Conservation (phyloP, 106 monocot species). For the Dactylorhiza incarnata region DNA sequence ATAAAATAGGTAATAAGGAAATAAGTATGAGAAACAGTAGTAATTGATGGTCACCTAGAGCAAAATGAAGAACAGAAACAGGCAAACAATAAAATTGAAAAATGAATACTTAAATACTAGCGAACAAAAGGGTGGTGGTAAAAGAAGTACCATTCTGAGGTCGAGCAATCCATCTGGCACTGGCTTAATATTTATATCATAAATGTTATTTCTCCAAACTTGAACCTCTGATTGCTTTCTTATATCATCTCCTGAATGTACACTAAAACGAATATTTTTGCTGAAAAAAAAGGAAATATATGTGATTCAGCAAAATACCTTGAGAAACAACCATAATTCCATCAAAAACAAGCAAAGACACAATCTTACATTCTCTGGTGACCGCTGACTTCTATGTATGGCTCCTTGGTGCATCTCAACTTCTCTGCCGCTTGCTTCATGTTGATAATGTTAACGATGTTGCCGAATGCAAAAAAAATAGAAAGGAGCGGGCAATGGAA, state of each 20-base stretch:
- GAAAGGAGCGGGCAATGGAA: background rate
- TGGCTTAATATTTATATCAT: slow-evolving; percentile 22
- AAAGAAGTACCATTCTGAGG: slow-evolving; percentile 48
- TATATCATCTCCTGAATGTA: slow-evolving; percentile 70
- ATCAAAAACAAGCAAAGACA: background rate
- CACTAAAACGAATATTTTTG: slow-evolving; percentile 56
- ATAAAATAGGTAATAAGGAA: too few species aligned
- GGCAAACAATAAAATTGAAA: background rate
- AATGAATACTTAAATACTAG: background rate
- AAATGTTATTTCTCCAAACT: slow-evolving; percentile 62
- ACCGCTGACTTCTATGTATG: slow-evolving; percentile 59
- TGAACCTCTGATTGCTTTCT: slow-evolving; percentile 69
- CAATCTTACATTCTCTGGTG: slow-evolving; percentile 52
- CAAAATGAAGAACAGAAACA: background rate
- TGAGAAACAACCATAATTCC: background rate
- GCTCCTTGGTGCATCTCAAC: slow-evolving; percentile 82
- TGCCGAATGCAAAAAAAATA: background rate
- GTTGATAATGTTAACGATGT: too few species aligned
- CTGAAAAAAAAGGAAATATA: slow-evolving; percentile 21
- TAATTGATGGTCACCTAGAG: background rate
- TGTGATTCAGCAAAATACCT: background rate
- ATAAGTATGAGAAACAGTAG: background rate
- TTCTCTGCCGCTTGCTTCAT: slow-evolving; percentile 18
- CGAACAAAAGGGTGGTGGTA: background rate
- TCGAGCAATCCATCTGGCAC: slow-evolving; percentile 58